phyloP scores from a whole-genome alignment of 805 yeast species.

The Kluyveromyces wickerhamii region DNA sequence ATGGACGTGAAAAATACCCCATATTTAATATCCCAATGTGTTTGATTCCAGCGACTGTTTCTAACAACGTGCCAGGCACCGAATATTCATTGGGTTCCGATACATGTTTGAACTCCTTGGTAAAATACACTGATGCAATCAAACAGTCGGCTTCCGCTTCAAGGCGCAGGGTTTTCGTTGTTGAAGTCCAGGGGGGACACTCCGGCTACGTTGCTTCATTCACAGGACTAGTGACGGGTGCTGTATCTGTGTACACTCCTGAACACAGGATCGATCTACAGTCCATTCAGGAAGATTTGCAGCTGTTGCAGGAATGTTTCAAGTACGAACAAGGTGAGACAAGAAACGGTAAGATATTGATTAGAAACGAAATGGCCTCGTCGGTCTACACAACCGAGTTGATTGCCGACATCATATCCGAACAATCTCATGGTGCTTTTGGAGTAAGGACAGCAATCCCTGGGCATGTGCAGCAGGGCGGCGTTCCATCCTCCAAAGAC shows the following conservation, averaged over 20 bases:
- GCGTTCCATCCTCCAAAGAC: slow-evolving; percentile 89
- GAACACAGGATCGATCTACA: slow-evolving; percentile 67
- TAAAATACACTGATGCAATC: slow-evolving; percentile 88
- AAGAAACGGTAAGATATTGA: slow-evolving; percentile 76
- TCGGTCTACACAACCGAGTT: slow-evolving; percentile 73
- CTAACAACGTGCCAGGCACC: slow-evolving; percentile 98
- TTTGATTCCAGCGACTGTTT: slow-evolving; percentile 88
- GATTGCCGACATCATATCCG: slow-evolving; percentile 74
- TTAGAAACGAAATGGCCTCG: slow-evolving; percentile 80
- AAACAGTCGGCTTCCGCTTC: slow-evolving; percentile 94
- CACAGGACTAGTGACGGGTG: slow-evolving; percentile 82
- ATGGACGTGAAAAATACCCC: slow-evolving; percentile 73
- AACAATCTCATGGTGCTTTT: slow-evolving; percentile 67
- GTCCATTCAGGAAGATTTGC: slow-evolving; percentile 69
- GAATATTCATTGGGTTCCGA: slow-evolving; percentile 94
- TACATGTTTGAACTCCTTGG: slow-evolving; percentile 87
- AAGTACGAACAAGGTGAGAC: slow-evolving; percentile 67
- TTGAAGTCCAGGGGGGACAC: slow-evolving; percentile 97
- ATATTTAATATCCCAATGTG: slow-evolving; percentile 92
- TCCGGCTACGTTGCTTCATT: slow-evolving; percentile 89
- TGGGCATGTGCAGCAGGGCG: slow-evolving; percentile 98
- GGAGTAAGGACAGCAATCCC: slow-evolving; percentile 95
- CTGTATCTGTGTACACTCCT: slow-evolving; percentile 85
- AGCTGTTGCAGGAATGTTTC: slow-evolving; percentile 58
- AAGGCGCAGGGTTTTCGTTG: slow-evolving; percentile 88